phyloP scores from a whole-genome alignment of 2,329 filamentous ascomycete species.

The Ceratocystis diversiconidia region DNA sequence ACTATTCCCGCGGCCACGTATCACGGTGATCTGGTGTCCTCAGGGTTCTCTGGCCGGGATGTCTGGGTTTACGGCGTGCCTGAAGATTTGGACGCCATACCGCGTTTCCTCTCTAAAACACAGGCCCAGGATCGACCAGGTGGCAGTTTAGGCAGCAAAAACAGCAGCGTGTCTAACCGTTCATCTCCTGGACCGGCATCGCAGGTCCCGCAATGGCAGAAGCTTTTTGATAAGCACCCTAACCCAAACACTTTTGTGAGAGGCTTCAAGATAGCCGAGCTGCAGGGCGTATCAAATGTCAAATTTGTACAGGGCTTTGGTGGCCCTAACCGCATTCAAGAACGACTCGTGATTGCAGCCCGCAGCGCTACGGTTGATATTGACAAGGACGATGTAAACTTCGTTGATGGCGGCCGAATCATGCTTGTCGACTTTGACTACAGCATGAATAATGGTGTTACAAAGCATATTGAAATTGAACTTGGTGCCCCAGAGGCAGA shows the following conservation, averaged over 20 bases:
- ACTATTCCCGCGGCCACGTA: slow-evolving; percentile 57
- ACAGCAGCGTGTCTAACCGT: slow-evolving; percentile 23
- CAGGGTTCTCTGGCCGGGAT: slow-evolving; percentile 57
- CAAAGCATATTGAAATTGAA: slow-evolving; percentile 49
- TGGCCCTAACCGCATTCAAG: slow-evolving; percentile 31
- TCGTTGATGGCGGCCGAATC: slow-evolving; percentile 64
- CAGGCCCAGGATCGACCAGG: slow-evolving; percentile 20
- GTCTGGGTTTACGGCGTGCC: slow-evolving; percentile 71
- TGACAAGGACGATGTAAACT: slow-evolving; percentile 58
- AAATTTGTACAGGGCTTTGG: slow-evolving; percentile 54
- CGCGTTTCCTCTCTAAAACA: slow-evolving; percentile 26
- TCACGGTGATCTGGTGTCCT: slow-evolving; percentile 55
- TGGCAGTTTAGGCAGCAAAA: slow-evolving; percentile 24
- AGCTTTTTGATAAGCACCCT: slow-evolving; percentile 51
- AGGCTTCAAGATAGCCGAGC: slow-evolving; percentile 49
- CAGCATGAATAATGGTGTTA: slow-evolving; percentile 42
- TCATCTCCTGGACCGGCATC: slow-evolving; percentile 20
- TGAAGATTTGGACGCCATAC: slow-evolving; percentile 51
- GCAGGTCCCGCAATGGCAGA: slow-evolving; percentile 51
- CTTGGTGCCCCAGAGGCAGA: slow-evolving; percentile 58
- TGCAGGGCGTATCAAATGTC: slow-evolving; percentile 51
- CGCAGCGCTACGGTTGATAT: slow-evolving; percentile 50
- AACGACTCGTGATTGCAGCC: slow-evolving; percentile 55
- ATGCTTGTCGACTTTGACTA: slow-evolving; percentile 63
- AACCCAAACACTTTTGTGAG: slow-evolving; percentile 61